These are phyloP conservation scores for Globisporangium iwayamae DNA, from an alignment of 352 stramenopile species.

Conservation along the genomic window DNA sequence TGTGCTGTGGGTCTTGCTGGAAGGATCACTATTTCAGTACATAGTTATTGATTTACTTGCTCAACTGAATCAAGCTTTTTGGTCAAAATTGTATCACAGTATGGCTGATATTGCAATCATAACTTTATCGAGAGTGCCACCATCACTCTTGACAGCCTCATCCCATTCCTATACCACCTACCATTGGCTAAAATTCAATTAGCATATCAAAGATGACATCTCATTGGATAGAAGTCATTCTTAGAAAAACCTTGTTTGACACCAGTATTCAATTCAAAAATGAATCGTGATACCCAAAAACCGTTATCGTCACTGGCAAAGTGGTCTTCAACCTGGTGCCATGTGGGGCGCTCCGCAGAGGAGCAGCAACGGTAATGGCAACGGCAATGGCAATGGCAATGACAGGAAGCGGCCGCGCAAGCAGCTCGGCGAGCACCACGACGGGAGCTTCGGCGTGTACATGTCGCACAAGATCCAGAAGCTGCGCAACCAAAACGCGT, in stretches of 20 bases:
- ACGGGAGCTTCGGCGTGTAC: constrained; percentile 86
- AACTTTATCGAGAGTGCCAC: constrained; percentile 1
- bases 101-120: background rate
- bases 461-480: constrained; percentile 92
- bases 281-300: too few relatives aligned
- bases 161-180: constrained; percentile 1
- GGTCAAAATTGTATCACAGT: too few relatives aligned
- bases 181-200: background rate
- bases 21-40: too few relatives aligned
- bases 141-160: background rate
- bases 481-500: constrained; percentile 67
- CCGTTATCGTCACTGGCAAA: background rate
- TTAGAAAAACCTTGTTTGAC: background rate
- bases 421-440: constrained; percentile 81
- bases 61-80: too few relatives aligned
- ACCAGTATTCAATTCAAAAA: background rate
- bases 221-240: background rate
- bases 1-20: too few relatives aligned
- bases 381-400: constrained; percentile 1
- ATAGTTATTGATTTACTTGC: too few relatives aligned
- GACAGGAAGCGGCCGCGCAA: constrained; percentile 31
- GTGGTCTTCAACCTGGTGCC: background rate
- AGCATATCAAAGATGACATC: too few relatives aligned
- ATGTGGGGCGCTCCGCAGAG: background rate
- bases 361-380: background rate